Percentiles rank a stretch among this genome's conserved stretches.
Evolutionary conservation across 305 asterid species (phyloP).

Genomic region (Solanum hybrid): DNA sequence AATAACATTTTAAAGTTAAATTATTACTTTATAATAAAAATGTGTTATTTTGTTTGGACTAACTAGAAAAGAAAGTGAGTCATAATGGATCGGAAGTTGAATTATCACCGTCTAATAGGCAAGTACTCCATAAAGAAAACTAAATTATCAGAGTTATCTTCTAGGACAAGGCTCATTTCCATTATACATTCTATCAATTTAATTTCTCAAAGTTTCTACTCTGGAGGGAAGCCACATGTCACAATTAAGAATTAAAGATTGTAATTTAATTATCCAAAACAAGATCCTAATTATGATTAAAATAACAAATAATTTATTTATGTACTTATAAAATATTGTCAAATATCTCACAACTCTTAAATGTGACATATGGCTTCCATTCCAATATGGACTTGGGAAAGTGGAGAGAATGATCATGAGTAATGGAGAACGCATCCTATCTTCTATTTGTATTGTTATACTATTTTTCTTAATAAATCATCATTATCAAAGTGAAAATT

Average conservation of each 20-base stretch:
- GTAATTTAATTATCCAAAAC: neutral
- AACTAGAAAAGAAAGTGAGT: neutral
- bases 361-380: neutral
- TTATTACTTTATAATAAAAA: neutral
- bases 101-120: neutral
- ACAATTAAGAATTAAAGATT: neutral
- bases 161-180: neutral
- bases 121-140: neutral
- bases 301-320: no score
- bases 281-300: no score
- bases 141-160: neutral
- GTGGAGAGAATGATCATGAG: neutral
- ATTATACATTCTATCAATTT: neutral
- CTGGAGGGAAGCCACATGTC: neutral
- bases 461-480: neutral
- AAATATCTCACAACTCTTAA: neutral
- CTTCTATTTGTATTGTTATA: neutral
- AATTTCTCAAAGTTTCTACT: neutral
- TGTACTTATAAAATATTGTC: neutral
- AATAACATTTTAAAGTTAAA: no score
- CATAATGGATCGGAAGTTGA: neutral
- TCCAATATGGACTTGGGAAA: neutral
- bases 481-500: neutral
- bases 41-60: neutral
- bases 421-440: neutral